Conservation (phyloP, 495 filamentous ascomycete species). For the Lophiotrema nucula region DNA sequence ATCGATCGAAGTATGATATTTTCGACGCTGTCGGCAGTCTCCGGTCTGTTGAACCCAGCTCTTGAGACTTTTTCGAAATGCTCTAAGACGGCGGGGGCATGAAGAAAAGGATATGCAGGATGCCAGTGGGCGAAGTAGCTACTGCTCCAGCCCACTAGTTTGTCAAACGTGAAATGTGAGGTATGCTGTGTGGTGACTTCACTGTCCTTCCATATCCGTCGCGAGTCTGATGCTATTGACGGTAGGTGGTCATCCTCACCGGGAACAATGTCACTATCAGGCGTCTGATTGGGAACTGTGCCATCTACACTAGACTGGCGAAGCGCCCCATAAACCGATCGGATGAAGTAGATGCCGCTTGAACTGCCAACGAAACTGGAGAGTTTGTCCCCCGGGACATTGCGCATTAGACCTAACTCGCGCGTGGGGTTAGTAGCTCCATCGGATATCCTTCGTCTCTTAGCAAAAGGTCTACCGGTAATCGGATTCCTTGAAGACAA, state of each 20-base stretch:
- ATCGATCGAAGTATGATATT: slow-evolving; percentile 48
- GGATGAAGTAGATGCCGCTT: slow-evolving; percentile 53
- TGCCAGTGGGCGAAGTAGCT: slow-evolving; percentile 54
- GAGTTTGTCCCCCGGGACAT: slow-evolving; percentile 5
- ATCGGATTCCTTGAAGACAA: not conserved
- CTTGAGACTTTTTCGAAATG: slow-evolving; percentile 40
- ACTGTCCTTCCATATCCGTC: slow-evolving; percentile 6
- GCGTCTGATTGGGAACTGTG: slow-evolving; percentile 5
- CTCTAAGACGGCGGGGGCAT: slow-evolving; percentile 46
- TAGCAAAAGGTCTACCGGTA: not conserved
- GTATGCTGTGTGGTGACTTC: slow-evolving; percentile 1
- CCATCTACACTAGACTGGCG: not conserved
- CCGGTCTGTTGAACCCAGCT: slow-evolving; percentile 17
- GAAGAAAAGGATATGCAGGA: slow-evolving; percentile 49
- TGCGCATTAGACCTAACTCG: slow-evolving; percentile 6
- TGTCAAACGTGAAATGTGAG: slow-evolving; percentile 6
- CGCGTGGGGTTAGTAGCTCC: not conserved
- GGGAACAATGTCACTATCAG: slow-evolving; percentile 45
- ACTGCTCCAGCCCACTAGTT: slow-evolving; percentile 44
- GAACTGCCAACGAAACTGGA: slow-evolving; percentile 45
- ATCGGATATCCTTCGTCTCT: not conserved
- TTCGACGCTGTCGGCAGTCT: not conserved
- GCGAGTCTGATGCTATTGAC: slow-evolving; percentile 2
- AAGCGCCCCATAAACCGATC: slow-evolving; percentile 49
- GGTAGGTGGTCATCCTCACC: slow-evolving; percentile 50